Base-by-base conservation (phyloP, 1,139 yeast species). In the Tardiomyces depauwii region DNA sequence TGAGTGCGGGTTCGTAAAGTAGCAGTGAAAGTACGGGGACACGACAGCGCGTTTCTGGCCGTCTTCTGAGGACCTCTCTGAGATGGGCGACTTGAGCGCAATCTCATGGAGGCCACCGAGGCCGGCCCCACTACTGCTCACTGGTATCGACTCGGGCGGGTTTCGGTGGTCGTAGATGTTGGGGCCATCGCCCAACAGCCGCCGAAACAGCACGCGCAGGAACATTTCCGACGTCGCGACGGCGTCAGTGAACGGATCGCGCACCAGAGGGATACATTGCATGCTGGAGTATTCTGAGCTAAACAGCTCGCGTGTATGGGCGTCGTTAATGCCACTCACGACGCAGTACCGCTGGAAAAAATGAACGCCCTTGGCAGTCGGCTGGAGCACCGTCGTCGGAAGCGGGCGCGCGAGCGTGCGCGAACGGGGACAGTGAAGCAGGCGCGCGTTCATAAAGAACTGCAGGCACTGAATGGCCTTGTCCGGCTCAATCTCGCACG, bases 341-440 rank as follows among this genome's bases (percentile, higher is more conserved):
- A 68, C 67, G 51, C 82, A 79, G 59, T 80, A 87, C 12, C 72
- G 68, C 44, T 76, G 77, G 1, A 89, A 63, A 0, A 87, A 60
- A 0, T 88, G 80, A 3, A 87, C 77, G 1, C 97, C 98, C 58
- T 91, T 91, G 0, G 97, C 91, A 0, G 97, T 87, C 4, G 96
- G 95, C 57, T 89, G 97, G 33, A 88, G 59, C 2, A 67, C 47
- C 0, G 70, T 65, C 42, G 65, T 60, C 2, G 57, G 63, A 47
- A 73, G 72, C 1, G 80, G 71, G 42, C 59, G 65, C n/a, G 61
- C 54, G 45, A 80, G 60, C 0, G 93, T 82, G 54, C 93, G 70
- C 53, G 83, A 89, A 7, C 76, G 74, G 0, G 95, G 96, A 21
- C 80, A 76, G 58, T 88, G 95, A 11, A 89, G 55, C 4, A 88